These are phyloP conservation scores for Tetraselmis striata DNA, from an alignment of 139 green algal species.

Conservation along the genomic window DNA sequence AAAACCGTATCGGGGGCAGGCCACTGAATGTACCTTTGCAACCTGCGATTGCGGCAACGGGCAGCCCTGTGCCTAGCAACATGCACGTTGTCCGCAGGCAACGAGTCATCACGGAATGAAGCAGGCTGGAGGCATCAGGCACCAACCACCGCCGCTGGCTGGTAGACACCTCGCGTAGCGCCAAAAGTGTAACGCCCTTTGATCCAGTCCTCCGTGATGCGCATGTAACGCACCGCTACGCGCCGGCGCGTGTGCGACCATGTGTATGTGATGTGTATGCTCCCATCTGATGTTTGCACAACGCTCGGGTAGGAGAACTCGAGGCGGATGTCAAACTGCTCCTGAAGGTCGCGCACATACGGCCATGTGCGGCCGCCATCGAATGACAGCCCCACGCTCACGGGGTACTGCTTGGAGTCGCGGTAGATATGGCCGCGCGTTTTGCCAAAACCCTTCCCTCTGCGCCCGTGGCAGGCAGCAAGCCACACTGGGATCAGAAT, in stretches of 20 bases:
- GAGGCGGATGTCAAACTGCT: not conserved
- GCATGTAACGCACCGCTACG: not conserved
- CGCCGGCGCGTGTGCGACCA: not conserved
- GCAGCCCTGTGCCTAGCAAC: too few species aligned
- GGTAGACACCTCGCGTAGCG: not conserved
- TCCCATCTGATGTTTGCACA: not conserved
- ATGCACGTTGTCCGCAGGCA: too few species aligned
- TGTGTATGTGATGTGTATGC: conserved; percentile 12
- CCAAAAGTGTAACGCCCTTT: not conserved
- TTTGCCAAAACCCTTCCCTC: not conserved
- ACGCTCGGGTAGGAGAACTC: conserved; percentile 5
- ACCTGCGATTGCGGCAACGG: too few species aligned
- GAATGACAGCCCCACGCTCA: conserved; percentile 4
- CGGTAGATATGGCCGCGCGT: not conserved
- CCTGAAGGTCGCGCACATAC: conserved; percentile 1
- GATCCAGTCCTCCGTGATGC: not conserved
- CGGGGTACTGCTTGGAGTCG: not conserved
- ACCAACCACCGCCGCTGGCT: too few species aligned
- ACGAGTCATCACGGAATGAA: too few species aligned
- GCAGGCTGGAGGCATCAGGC: too few species aligned
- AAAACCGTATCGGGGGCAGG: too few species aligned
- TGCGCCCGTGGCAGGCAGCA: too few species aligned
- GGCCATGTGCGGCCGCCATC: conserved; percentile 9
- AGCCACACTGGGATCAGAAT: too few species aligned
- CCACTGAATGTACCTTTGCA: too few species aligned